A percentile compares a stretch with the other conserved stretches of the same genome.
phyloP scores from a whole-genome alignment of 495 filamentous ascomycete species.

The Melanomma pulvis-pyrius region DNA sequence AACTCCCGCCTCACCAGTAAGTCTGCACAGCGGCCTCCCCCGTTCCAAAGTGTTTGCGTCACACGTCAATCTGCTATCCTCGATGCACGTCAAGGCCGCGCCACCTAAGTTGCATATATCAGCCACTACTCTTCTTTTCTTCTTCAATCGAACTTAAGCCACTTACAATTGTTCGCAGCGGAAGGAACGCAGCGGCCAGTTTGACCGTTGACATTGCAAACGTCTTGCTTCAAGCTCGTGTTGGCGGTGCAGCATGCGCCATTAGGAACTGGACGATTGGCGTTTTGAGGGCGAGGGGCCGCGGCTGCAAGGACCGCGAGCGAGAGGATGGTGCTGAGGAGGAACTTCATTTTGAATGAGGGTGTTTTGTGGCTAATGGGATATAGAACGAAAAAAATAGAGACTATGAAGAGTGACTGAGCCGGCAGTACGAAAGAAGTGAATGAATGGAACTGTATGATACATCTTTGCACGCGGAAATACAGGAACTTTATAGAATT shows the following conservation, averaged over 20 bases:
- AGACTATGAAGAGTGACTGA: not conserved
- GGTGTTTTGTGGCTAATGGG: not conserved
- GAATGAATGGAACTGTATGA: not conserved
- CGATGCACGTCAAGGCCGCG: conserved; percentile 19
- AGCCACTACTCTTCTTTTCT: not conserved
- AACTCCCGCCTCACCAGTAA: conserved; percentile 3
- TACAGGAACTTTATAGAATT: not conserved
- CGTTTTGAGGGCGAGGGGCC: conserved; percentile 8
- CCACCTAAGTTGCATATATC: conserved; percentile 16
- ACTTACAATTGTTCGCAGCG: conserved; percentile 15
- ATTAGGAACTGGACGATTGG: conserved; percentile 18
- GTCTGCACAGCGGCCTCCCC: conserved; percentile 16
- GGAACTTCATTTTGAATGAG: conserved; percentile 10
- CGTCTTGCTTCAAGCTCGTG: conserved; percentile 20
- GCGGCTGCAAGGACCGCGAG: conserved; percentile 4
- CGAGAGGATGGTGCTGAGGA: conserved; percentile 1
- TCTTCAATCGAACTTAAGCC: not conserved
- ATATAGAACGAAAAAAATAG: not conserved
- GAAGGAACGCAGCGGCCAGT: conserved; percentile 21
- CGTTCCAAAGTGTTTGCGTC: conserved; percentile 20
- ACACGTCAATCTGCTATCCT: conserved; percentile 15
- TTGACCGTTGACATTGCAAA: conserved; percentile 22
- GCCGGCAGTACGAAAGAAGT: conserved; percentile 8
- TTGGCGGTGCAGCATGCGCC: conserved; percentile 21
- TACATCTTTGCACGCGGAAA: not conserved